These are phyloP conservation scores for Nannizziopsis barbatae DNA, from an alignment of 2,329 filamentous ascomycete genomes.

Conservation along the genomic window DNA sequence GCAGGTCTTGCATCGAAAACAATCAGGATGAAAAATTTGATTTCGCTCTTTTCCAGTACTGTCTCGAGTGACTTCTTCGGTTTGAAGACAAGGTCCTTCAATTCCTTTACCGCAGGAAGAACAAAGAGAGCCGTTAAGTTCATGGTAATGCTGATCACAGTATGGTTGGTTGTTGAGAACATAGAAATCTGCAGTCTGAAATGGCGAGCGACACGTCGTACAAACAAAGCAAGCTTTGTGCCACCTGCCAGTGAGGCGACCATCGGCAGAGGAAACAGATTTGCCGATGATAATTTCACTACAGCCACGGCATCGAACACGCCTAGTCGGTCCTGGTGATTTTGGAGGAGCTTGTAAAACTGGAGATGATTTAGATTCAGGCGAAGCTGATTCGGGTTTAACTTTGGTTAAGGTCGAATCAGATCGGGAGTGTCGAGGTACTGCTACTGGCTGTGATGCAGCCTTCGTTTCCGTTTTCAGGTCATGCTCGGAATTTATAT, in stretches of 20 bases:
- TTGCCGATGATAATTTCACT: slow-evolving; percentile 69
- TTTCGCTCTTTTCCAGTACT: slow-evolving; percentile 3
- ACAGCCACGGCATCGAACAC: slow-evolving; percentile 69
- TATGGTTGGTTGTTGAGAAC: slow-evolving; percentile 79
- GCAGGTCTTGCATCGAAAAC: slow-evolving; percentile 71
- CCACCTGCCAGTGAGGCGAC: slow-evolving; percentile 80
- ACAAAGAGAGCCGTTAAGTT: slow-evolving; percentile 79
- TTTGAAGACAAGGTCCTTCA: slow-evolving; percentile 87
- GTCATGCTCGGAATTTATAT: slow-evolving; percentile 16
- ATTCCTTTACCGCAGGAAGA: slow-evolving; percentile 70
- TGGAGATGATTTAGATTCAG: background rate
- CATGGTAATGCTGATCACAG: slow-evolving; percentile 86
- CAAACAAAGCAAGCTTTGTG: slow-evolving; percentile 95
- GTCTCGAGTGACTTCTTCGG: slow-evolving; percentile 38
- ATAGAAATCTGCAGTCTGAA: slow-evolving; percentile 83
- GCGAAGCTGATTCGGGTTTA: slow-evolving; percentile 4
- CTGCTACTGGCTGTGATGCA: too few relatives aligned
- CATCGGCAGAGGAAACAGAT: slow-evolving; percentile 86
- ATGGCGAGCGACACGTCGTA: slow-evolving; percentile 67
- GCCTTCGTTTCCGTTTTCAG: slow-evolving; percentile 4
- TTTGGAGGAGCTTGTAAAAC: background rate
- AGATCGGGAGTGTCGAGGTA: too few relatives aligned
- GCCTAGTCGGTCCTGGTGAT: slow-evolving; percentile 9
- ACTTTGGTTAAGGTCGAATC: too few relatives aligned
- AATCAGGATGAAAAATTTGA: slow-evolving; percentile 73